Conservation (phyloP, 768 basidiomycete species). For the Hygrocybe coccinea region DNA sequence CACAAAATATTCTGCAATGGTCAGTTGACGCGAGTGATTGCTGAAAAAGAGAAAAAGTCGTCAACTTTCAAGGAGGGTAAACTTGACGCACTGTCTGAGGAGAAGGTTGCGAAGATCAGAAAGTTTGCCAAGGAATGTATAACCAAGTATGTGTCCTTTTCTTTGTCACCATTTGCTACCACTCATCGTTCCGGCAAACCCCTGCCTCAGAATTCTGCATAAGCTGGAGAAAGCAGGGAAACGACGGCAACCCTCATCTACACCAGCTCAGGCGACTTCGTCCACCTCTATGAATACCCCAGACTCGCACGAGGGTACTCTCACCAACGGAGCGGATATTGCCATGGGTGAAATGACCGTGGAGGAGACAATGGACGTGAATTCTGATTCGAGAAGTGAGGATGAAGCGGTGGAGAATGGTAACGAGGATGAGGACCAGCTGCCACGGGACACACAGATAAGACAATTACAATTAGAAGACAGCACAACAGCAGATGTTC, state of each 20-base stretch:
- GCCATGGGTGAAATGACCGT: constrained; percentile 35
- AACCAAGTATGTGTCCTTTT: constrained; percentile 41
- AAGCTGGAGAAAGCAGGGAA: constrained; percentile 55
- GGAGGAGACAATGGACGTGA: constrained; percentile 44
- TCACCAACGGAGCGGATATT: constrained; percentile 25
- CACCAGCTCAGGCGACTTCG: constrained; percentile 20
- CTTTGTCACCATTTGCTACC: too few species aligned
- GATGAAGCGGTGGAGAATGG: constrained; percentile 25
- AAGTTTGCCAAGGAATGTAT: constrained; percentile 91
- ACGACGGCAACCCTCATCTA: constrained; percentile 22
- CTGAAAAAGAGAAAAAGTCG: constrained; percentile 95
- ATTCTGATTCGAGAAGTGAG: constrained; percentile 32
- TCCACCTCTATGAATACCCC: constrained; percentile 41
- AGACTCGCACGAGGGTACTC: constrained; percentile 29
- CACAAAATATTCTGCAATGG: constrained; percentile 3
- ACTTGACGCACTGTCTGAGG: constrained; percentile 74
- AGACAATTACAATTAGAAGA: neutral
- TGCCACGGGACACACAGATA: neutral
- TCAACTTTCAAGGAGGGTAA: constrained; percentile 67
- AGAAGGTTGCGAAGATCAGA: constrained; percentile 86
- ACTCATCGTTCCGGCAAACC: neutral
- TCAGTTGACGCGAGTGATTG: constrained; percentile 79
- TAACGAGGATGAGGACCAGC: constrained; percentile 6
- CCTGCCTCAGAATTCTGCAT: constrained; percentile 44
- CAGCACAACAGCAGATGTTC: neutral